Evolutionary conservation across 2,329 filamentous ascomycete species (phyloP).

Genomic region (Lithohypha guttulata): DNA sequence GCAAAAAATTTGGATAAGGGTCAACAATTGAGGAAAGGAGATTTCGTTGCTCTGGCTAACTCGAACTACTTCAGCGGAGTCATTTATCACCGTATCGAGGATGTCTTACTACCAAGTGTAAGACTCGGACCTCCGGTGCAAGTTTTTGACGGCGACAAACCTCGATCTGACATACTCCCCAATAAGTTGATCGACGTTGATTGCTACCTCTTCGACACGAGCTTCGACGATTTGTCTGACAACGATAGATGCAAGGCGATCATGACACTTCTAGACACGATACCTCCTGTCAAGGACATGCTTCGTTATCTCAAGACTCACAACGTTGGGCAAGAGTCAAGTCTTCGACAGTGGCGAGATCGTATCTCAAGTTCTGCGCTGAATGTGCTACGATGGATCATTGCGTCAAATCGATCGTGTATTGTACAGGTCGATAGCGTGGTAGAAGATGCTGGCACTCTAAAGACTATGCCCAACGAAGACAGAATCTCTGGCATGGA

Average conservation of each 20-base stretch:
- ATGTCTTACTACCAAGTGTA: constrained; percentile 10
- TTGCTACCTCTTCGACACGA: constrained; percentile 27
- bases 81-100: constrained; percentile 13
- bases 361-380: constrained; percentile 55
- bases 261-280: constrained; percentile 28
- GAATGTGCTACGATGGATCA: constrained; percentile 70
- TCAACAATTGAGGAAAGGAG: constrained; percentile 7
- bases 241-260: constrained; percentile 26
- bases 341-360: constrained; percentile 44
- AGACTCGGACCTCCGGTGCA: constrained; percentile 8
- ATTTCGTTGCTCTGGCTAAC: constrained; percentile 1
- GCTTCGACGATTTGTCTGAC: constrained; percentile 31
- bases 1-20: background rate
- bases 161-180: background rate
- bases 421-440: constrained; percentile 61
- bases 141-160: background rate
- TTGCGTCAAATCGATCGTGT: constrained; percentile 79
- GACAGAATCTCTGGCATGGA: constrained; percentile 53
- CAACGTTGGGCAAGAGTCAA: constrained; percentile 28
- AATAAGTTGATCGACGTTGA: constrained; percentile 9
- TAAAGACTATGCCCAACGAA: constrained; percentile 21
- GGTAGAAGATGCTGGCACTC: constrained; percentile 14
- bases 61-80: background rate
- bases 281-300: constrained; percentile 32
- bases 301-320: constrained; percentile 34